These are phyloP conservation scores for Pseudomonodictys pantanalensis DNA, from an alignment of 495 filamentous ascomycete genomes.

Conservation along the genomic window DNA sequence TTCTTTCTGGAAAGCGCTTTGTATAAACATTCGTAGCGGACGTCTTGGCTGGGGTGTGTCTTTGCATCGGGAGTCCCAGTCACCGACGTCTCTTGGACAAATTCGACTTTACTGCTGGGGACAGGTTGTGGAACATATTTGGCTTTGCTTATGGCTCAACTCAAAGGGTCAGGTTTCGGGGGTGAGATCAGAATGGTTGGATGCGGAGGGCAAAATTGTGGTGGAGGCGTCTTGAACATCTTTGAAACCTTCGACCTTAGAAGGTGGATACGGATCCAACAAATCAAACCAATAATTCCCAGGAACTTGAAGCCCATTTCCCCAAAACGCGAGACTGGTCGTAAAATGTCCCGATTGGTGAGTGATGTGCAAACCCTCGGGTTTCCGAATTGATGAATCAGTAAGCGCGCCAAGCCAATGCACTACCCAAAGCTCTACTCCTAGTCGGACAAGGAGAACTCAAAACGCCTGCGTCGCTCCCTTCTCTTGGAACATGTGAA, in stretches of 20 bases:
- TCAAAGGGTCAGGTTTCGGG: conserved; percentile 6
- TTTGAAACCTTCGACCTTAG: background rate
- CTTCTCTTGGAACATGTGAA: no score
- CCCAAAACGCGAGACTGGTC: no score
- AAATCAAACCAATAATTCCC: no score
- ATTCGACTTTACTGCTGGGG: conserved; percentile 31
- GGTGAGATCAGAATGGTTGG: conserved; percentile 16
- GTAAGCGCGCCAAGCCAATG: conserved; percentile 22
- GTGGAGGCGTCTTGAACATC: conserved; percentile 9
- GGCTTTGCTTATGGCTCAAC: conserved; percentile 24
- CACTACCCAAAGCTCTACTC: no score
- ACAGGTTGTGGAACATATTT: conserved; percentile 26
- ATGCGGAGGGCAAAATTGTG: conserved; percentile 20
- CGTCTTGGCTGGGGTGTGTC: conserved; percentile 28
- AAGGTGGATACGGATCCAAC: no score
- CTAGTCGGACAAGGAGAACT: no score
- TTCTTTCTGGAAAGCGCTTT: conserved; percentile 24
- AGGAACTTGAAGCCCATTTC: no score
- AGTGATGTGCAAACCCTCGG: background rate
- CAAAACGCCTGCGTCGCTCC: no score
- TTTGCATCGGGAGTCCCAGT: conserved; percentile 4
- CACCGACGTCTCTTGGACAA: conserved; percentile 3
- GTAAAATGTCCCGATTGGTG: background rate
- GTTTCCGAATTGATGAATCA: background rate
- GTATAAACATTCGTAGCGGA: conserved; percentile 9